Base-by-base conservation (phyloP, 1,139 yeast genomes). In the Geotrichum siamense region DNA sequence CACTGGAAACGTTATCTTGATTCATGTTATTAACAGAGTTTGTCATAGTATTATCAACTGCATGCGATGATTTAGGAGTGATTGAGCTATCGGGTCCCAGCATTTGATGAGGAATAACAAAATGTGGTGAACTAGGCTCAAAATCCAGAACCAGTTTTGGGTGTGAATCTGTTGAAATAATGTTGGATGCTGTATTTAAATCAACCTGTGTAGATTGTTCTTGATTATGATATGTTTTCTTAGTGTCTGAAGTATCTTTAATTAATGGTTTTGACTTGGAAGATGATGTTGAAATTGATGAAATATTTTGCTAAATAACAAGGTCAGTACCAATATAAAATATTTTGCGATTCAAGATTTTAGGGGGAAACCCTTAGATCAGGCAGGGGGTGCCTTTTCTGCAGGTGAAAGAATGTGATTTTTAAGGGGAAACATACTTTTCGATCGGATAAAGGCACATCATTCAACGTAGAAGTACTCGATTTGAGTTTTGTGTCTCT, bases 71-170 rank as follows among this genome's bases (percentile, higher is more conserved):
- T n/a, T n/a, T n/a, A n/a, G n/a, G n/a, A n/a, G n/a, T n/a, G n/a
- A n/a, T n/a, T n/a, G n/a, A n/a, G n/a, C 39, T 33, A 13, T 34
- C 39, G 16, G 34, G 21, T 16, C 32, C 38, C 6, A 40, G 38
- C 25, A 40, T 40, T 20, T 26, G 17, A n/a, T 40, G 33, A 4
- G 40, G 23, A 34, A 23, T 30, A 16, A 39, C 17, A 25, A 31
- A 41, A 37, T 36, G 36, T 9, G 44, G 45, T 19, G 45, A 41
- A 3, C 41, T 25, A 3, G 45, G 44, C 28, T 41, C 44, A 12
- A 41, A n/a, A 29, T 41, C 44, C 20, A 41, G 44, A 25, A 35
- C 26, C 26, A 23, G 43, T 8, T 16, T 15, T 31, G 35, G 19
- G n/a, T n/a, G 22, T 9, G 17, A 3, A 10, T 39, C 37, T 12